phyloP scores from a whole-genome alignment of 2,329 filamentous ascomycete genomes.

The Claviceps arundinis region DNA sequence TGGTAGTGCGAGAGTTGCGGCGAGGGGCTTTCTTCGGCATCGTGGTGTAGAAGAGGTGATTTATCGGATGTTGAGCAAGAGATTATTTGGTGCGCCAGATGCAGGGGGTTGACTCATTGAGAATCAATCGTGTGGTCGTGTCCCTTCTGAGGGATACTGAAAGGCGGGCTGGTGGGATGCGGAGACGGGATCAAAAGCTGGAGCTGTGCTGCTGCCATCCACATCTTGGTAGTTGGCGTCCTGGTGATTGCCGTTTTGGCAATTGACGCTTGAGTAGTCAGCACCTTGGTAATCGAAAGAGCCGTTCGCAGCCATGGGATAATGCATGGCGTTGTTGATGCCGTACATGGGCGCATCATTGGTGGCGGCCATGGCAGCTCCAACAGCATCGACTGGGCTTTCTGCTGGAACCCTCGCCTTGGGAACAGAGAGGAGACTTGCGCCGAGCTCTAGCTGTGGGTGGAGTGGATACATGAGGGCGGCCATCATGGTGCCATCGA shows the following conservation, averaged over 20 bases:
- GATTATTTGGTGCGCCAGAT: not conserved
- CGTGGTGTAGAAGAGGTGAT: too few relatives aligned
- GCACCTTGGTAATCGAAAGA: not conserved
- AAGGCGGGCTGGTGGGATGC: not conserved
- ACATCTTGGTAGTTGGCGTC: not conserved
- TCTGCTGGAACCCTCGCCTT: not conserved
- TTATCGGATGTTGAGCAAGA: not conserved
- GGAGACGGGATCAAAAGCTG: not conserved
- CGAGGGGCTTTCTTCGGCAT: too few relatives aligned
- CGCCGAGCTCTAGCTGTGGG: constrained; percentile 46
- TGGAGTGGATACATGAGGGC: constrained; percentile 73
- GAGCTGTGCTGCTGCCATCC: not conserved
- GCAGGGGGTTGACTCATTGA: not conserved
- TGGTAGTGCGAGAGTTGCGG: too few relatives aligned
- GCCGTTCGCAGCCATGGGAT: not conserved
- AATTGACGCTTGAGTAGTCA: too few relatives aligned
- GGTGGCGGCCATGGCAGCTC: not conserved
- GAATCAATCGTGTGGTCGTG: not conserved
- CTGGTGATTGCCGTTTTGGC: too few relatives aligned
- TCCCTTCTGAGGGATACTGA: not conserved
- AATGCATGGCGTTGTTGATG: not conserved
- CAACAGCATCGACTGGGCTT: not conserved
- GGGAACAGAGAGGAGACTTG: constrained; percentile 26
- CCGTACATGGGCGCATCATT: not conserved
- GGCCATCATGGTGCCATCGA: constrained; percentile 72